phyloP scores from a whole-genome alignment of 1,284 basidiomycete genomes.

The Irpex sp. region DNA sequence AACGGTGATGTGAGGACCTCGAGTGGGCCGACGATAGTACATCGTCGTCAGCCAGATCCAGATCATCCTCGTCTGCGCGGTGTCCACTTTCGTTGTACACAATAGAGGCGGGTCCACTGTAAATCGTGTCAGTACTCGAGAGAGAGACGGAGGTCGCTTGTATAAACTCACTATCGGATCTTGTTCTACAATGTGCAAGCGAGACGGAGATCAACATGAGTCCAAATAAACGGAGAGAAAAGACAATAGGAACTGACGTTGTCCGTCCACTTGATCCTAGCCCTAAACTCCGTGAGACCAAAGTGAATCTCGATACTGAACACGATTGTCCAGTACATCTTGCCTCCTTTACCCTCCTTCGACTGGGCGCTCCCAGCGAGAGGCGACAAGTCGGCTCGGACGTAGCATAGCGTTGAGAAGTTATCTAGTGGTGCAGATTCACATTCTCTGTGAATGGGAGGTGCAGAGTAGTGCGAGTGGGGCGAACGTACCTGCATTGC shows the following conservation, averaged over 20 bases:
- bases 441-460: not conserved
- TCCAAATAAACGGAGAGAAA: conserved; percentile 5
- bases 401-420: conserved; percentile 73
- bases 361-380: conserved; percentile 64
- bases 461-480: too few species aligned
- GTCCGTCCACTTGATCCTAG: conserved; percentile 77
- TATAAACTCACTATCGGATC: conserved; percentile 54
- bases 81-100: conserved; percentile 77
- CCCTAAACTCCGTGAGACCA: conserved; percentile 74
- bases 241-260: conserved; percentile 43
- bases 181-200: conserved; percentile 39
- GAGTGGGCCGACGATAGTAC: conserved; percentile 23
- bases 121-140: conserved; percentile 7
- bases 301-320: conserved; percentile 81
- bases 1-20: conserved; percentile 19
- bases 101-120: conserved; percentile 71
- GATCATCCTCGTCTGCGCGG: conserved; percentile 67
- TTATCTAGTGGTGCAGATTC: conserved; percentile 34
- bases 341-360: conserved; percentile 58
- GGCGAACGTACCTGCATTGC: conserved; percentile 52
- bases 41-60: conserved; percentile 29
- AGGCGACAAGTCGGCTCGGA: conserved; percentile 70
- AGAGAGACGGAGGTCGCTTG: not conserved
- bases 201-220: conserved; percentile 2
- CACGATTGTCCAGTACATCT: conserved; percentile 75